Evolutionary conservation across 2,329 filamentous ascomycete species (phyloP).

Genomic region (Pezicula neosporulosa): DNA sequence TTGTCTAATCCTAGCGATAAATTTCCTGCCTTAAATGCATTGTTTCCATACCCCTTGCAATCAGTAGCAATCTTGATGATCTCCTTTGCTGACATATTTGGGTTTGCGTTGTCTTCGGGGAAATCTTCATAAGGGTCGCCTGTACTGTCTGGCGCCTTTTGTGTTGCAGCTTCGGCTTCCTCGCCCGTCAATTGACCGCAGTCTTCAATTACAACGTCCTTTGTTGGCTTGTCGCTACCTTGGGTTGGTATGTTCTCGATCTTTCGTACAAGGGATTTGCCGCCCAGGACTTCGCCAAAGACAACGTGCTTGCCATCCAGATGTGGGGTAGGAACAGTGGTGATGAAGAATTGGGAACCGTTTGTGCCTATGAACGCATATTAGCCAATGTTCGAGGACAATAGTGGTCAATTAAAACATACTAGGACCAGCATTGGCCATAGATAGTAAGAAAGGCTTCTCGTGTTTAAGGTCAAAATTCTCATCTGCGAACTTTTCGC

Average conservation of each 20-base stretch:
- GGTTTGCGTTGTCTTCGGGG: slow-evolving; percentile 72
- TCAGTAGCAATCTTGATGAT: slow-evolving; percentile 77
- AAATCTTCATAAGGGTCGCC: slow-evolving; percentile 95
- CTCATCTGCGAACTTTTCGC: slow-evolving; percentile 95
- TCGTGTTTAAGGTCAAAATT: slow-evolving; percentile 92
- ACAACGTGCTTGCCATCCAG: slow-evolving; percentile 97
- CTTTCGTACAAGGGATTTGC: slow-evolving; percentile 86
- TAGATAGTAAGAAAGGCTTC: slow-evolving; percentile 88
- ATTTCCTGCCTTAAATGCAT: slow-evolving; percentile 81
- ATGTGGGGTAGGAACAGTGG: slow-evolving; percentile 90
- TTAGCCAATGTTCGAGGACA: neutral
- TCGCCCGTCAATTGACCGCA: slow-evolving; percentile 81
- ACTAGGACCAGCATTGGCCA: slow-evolving; percentile 96
- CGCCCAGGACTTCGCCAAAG: slow-evolving; percentile 89
- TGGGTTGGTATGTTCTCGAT: slow-evolving; percentile 81
- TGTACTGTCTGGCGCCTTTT: slow-evolving; percentile 71
- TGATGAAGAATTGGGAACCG: slow-evolving; percentile 96
- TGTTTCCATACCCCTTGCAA: slow-evolving; percentile 90
- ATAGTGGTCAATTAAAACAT: slow-evolving; percentile 29
- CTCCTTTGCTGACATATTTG: slow-evolving; percentile 61
- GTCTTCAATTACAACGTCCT: slow-evolving; percentile 72
- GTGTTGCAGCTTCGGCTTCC: slow-evolving; percentile 62
- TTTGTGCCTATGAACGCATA: slow-evolving; percentile 65
- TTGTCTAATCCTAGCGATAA: slow-evolving; percentile 73
- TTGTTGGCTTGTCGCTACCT: slow-evolving; percentile 71